phyloP scores from a whole-genome alignment of 371 early-diverging fungal species.

The Catenaria anguillulae region DNA sequence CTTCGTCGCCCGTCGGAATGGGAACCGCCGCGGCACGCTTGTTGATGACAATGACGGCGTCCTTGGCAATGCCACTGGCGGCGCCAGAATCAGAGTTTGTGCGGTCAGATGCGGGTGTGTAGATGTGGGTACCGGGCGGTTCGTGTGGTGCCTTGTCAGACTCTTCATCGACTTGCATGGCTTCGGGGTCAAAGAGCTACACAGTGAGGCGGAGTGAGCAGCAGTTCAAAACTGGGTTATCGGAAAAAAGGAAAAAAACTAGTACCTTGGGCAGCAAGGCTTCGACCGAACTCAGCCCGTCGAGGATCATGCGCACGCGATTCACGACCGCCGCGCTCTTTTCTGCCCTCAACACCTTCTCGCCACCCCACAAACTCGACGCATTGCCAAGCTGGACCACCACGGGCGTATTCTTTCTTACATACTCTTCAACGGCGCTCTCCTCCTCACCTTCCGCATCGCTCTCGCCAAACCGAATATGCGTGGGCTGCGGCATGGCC shows the following conservation, averaged over 20 bases:
- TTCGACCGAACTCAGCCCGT: not conserved
- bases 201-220: not conserved
- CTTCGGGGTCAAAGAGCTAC: not conserved
- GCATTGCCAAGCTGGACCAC: too few relatives aligned
- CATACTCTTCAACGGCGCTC: too few relatives aligned
- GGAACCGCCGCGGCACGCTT: not conserved
- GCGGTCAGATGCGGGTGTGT: too few relatives aligned
- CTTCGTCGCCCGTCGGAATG: too few relatives aligned
- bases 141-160: not conserved
- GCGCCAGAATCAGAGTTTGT: too few relatives aligned
- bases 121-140: not conserved
- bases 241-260: too few relatives aligned
- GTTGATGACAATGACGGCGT: not conserved
- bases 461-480: constrained; percentile 17
- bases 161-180: not conserved
- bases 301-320: not conserved
- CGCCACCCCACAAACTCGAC: too few relatives aligned
- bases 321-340: too few relatives aligned
- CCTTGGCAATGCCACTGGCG: not conserved
- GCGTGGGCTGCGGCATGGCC: constrained; percentile 10
- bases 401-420: too few relatives aligned
- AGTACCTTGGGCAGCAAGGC: too few relatives aligned
- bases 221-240: not conserved
- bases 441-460: not conserved
- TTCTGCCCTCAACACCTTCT: too few relatives aligned